Base-by-base conservation (phyloP, 108 stramenopile genomes). In the Pseudonitzschia pungens region DNA sequence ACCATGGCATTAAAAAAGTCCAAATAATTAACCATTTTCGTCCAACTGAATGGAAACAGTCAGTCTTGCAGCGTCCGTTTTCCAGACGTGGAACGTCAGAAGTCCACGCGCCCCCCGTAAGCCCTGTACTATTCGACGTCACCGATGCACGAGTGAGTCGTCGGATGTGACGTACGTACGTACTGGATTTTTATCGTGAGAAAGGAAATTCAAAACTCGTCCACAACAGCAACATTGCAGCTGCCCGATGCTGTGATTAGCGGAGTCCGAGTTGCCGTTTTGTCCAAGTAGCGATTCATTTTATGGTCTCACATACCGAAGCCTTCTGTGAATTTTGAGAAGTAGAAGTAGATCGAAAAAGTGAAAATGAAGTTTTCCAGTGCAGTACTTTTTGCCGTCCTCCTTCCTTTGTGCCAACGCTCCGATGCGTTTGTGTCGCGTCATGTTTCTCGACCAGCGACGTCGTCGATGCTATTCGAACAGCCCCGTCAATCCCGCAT, bases 401-500 rank as follows among this genome's bases (percentile, higher is more conserved):
- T 62, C 36, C 60, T 4, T 33, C 29, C 60, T 9, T 58, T 31
- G 57, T 58, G 29, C 53, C 53, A 24, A 24, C 53, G n/a, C 10
- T 21, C 60, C 14, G 36, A 33, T 26, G 60, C 60, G 11, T 62
- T 62, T 62, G 8, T 33, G n/a, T 28, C 60, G 18, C 60, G 29
- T 31, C 60, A 40, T 5, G 28, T 40, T 21, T 41, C 32, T 21
- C 60, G 60, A 58, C 15, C 57, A 62, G 60, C 31, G 24, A 54
- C 9, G 11, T 16, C 60, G 31, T 31, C 33, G 32, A 15, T 21
- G 29, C 20, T 60, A 9, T 60, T 29, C 31, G 59, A 26, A 28
- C 27, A 29, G 1, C 28, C 28, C 5, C 28, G 32, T 11, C 9
- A 21, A 32, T 94, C 93, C 16, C 84, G 84, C 21, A 66, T 94